phyloP scores from a whole-genome alignment of 2,329 filamentous ascomycete genomes.

The Cryphonectria japonica region DNA sequence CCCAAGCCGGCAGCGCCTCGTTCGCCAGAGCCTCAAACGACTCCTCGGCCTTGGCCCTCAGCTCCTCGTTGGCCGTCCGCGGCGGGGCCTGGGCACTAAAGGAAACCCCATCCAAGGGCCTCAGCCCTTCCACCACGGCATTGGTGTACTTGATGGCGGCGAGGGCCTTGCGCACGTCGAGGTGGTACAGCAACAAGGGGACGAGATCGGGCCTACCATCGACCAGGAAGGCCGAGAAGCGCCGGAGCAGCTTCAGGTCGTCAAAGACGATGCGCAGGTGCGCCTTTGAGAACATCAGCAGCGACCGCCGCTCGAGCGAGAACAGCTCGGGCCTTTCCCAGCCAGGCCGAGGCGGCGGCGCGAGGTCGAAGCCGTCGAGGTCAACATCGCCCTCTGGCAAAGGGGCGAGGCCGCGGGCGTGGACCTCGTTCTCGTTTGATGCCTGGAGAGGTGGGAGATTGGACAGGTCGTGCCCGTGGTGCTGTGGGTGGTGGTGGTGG shows the following conservation, averaged over 20 bases:
- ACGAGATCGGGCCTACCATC: constrained; percentile 64
- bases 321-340: constrained; percentile 42
- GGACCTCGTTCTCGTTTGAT: constrained; percentile 3
- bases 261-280: constrained; percentile 69
- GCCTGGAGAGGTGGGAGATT: constrained; percentile 4
- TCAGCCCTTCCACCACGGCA: constrained; percentile 64
- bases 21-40: constrained; percentile 67
- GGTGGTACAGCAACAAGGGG: constrained; percentile 71
- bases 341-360: constrained; percentile 42
- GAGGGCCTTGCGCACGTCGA: constrained; percentile 71
- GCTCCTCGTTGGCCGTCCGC: constrained; percentile 57
- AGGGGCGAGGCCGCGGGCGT: constrained; percentile 41
- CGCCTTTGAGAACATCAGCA: constrained; percentile 66
- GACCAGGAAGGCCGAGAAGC: constrained; percentile 70
- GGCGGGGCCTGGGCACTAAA: constrained; percentile 57
- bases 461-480: background rate
- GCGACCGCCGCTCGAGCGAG: constrained; percentile 66
- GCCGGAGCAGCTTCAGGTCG: constrained; percentile 63
- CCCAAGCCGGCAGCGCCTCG: constrained; percentile 73
- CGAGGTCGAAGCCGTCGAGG: constrained; percentile 54
- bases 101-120: constrained; percentile 57
- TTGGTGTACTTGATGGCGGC: constrained; percentile 74
- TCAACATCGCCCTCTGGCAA: constrained; percentile 49
- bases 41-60: constrained; percentile 65
- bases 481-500: background rate